Evolutionary conservation across 1,139 yeast species (phyloP).

Genomic region (Meyerozyma carpophila): DNA sequence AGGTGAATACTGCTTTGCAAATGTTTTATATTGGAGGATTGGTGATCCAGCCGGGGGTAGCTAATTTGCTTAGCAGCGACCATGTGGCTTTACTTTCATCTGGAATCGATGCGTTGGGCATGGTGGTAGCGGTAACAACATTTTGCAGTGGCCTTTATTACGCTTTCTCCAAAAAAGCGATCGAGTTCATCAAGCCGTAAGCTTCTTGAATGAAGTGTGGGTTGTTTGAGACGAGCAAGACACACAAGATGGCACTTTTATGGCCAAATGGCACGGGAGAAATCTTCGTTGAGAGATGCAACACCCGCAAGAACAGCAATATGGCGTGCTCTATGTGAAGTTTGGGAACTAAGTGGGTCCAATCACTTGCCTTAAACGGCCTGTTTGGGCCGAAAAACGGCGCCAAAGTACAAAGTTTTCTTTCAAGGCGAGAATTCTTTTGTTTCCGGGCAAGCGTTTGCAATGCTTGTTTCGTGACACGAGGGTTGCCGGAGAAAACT

Average conservation of each 20-base stretch:
- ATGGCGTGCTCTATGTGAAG: neutral
- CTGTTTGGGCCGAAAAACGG: neutral
- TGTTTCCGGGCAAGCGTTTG: neutral
- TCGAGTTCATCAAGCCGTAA: neutral
- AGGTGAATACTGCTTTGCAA: constrained; percentile 84
- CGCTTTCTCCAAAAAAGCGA: neutral
- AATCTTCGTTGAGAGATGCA: neutral
- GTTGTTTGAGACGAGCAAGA: neutral
- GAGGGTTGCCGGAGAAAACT: neutral
- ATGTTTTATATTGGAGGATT: constrained; percentile 83
- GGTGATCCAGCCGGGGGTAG: constrained; percentile 60
- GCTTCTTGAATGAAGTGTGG: neutral
- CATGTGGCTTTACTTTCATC: constrained; percentile 2
- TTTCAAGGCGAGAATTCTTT: neutral
- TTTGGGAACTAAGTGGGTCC: neutral
- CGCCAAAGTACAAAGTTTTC: neutral
- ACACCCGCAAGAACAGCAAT: neutral
- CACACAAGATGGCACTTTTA: neutral
- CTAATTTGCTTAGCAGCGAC: constrained; percentile 2
- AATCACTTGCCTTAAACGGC: neutral
- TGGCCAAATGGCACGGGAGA: neutral
- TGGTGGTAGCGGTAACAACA: neutral
- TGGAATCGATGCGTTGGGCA: constrained; percentile 3
- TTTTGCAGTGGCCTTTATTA: neutral
- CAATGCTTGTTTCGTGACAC: neutral